phyloP scores from a whole-genome alignment of 2,329 filamentous ascomycete species.

The Zasmidium cellare region DNA sequence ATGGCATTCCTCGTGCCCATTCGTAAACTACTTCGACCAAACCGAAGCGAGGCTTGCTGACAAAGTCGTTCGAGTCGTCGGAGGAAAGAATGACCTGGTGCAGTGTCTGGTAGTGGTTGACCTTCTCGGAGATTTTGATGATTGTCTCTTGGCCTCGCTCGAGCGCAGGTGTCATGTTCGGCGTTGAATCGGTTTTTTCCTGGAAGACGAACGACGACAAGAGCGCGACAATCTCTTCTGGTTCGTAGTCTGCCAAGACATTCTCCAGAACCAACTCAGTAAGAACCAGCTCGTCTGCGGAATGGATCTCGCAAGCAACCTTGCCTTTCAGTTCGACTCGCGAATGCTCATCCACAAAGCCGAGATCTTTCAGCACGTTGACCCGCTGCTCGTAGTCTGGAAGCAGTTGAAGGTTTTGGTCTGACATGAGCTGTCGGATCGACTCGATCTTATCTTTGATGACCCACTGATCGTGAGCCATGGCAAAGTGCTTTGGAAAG shows the following conservation, averaged over 20 bases:
- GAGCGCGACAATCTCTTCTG: slow-evolving; percentile 92
- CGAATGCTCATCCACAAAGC: slow-evolving; percentile 83
- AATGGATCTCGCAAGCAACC: slow-evolving; percentile 97
- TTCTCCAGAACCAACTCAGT: slow-evolving; percentile 97
- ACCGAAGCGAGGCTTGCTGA: slow-evolving; percentile 82
- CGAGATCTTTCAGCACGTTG: slow-evolving; percentile 84
- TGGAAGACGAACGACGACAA: slow-evolving; percentile 96
- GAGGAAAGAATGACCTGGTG: slow-evolving; percentile 89
- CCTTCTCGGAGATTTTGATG: slow-evolving; percentile 85
- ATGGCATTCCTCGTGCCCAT: slow-evolving; percentile 96
- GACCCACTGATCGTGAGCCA: slow-evolving; percentile 95
- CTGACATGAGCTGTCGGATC: slow-evolving; percentile 84
- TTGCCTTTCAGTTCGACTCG: slow-evolving; percentile 96
- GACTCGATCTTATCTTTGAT: slow-evolving; percentile 91
- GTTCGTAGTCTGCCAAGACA: slow-evolving; percentile 90
- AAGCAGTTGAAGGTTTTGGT: slow-evolving; percentile 92
- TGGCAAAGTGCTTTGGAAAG: slow-evolving; percentile 90
- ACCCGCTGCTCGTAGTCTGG: slow-evolving; percentile 97
- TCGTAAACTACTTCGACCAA: slow-evolving; percentile 98
- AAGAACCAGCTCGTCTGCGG: slow-evolving; percentile 90
- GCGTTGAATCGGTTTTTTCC: slow-evolving; percentile 84
- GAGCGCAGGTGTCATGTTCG: slow-evolving; percentile 77
- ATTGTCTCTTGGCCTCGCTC: slow-evolving; percentile 83
- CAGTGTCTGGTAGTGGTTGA: slow-evolving; percentile 83
- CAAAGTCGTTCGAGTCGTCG: slow-evolving; percentile 92